phyloP scores from a whole-genome alignment of 2,329 filamentous ascomycete genomes.

The Bipolaris oryzae region DNA sequence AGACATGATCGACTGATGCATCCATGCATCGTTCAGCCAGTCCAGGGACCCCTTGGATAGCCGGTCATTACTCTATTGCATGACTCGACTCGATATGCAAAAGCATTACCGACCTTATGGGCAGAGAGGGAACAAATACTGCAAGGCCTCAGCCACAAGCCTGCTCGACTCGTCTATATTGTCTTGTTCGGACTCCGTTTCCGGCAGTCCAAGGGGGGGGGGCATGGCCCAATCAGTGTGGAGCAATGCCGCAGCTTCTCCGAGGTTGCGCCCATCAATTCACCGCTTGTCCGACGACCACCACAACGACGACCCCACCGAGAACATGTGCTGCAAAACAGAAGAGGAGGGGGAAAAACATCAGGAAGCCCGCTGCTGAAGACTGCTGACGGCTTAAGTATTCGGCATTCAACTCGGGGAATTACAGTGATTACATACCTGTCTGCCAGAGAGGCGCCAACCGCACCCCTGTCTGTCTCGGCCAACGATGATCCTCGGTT shows the following conservation, averaged over 20 bases:
- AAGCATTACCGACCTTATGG: too few relatives aligned
- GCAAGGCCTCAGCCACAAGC: too few relatives aligned
- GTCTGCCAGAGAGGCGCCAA: neutral
- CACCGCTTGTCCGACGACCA: constrained; percentile 4
- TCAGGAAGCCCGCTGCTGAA: neutral
- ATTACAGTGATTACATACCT: neutral
- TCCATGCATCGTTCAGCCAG: neutral
- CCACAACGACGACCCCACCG: too few relatives aligned
- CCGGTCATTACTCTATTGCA: neutral
- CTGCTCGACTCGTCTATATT: neutral
- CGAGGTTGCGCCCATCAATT: constrained; percentile 19
- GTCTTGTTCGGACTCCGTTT: neutral
- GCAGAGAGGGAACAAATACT: neutral
- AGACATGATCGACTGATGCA: neutral
- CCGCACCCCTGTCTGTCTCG: constrained; percentile 3
- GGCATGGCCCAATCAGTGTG: constrained; percentile 25
- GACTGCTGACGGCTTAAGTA: neutral
- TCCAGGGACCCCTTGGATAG: neutral
- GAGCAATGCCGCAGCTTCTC: constrained; percentile 35
- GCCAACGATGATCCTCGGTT: constrained; percentile 19
- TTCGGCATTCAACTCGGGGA: neutral
- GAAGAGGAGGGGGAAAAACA: too few relatives aligned
- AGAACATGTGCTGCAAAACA: neutral
- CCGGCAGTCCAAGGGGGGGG: neutral
- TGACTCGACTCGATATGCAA: neutral